Base-by-base conservation (phyloP, 495 filamentous ascomycete genomes). In the Lentithecium fluviatile region DNA sequence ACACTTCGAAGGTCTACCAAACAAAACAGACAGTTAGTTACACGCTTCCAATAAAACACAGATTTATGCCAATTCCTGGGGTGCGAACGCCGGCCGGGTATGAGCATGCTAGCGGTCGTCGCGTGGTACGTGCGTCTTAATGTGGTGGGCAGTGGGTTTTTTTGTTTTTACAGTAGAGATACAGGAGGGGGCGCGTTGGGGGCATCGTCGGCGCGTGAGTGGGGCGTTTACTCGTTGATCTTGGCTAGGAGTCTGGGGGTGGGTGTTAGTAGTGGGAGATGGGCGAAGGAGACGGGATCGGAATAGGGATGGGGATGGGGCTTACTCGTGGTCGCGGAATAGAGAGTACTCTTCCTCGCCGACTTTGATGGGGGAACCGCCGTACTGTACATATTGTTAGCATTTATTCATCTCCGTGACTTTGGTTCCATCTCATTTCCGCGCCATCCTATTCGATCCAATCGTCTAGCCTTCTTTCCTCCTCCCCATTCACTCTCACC, bases 251-350 rank as follows among this genome's bases (percentile, higher is more conserved):
- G 60, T 56, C 74, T 78, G 52, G 12, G 53, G 40, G 52, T 8
- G n/a, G n/a, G n/a, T 34, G 17, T 23, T 36, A 19, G 2, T 43
- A 11, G 24, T 36, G 37, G n/a, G 53, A 45, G 11, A 38, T 24
- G n/a, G 20, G 19, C 24, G 37, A 6, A 24, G 15, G 43, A 32
- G 0, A 46, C 38, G 32, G 17, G 19, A n/a, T n/a, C n/a, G n/a
- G n/a, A n/a, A n/a, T n/a, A n/a, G n/a, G n/a, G n/a, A n/a, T n/a
- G n/a, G 45, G 43, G 34, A 46, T 21, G 53, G 29, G 40, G 84
- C 89, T 72, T 85, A 97, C 94, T 99, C 94, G 77, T 90, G 86
- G 76, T 99, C 94, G 67, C 93, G 82, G 86, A 95, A 99, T 56
- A 99, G 87, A 60, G 87, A 85, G 78, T 84, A 97, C 80, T 97